A percentile compares a stretch with the other conserved stretches of the same genome.
phyloP scores from a whole-genome alignment of 2,329 filamentous ascomycete species.

The Monosporascus ibericus region DNA sequence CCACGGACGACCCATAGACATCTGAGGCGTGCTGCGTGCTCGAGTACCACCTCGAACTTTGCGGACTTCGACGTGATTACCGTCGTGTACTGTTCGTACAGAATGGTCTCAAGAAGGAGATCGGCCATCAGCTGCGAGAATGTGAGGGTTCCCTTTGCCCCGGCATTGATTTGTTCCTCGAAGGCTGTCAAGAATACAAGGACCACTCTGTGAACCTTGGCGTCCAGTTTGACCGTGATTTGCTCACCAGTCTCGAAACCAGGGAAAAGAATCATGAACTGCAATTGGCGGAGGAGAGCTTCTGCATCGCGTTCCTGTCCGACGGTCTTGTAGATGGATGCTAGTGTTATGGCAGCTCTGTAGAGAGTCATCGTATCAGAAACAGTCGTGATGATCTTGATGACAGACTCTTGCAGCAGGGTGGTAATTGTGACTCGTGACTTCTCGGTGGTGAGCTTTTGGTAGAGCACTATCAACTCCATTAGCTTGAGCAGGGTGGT shows the following conservation, averaged over 20 bases:
- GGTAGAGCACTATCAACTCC: constrained; percentile 36
- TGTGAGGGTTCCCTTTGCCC: constrained; percentile 22
- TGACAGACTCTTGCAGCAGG: constrained; percentile 33
- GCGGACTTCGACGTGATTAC: constrained; percentile 18
- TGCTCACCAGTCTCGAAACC: constrained; percentile 24
- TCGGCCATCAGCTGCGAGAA: constrained; percentile 37
- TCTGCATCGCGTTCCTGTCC: constrained; percentile 33
- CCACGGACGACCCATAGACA: constrained; percentile 27
- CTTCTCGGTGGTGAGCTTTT: constrained; percentile 31
- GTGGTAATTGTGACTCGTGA: constrained; percentile 29
- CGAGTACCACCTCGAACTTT: constrained; percentile 26
- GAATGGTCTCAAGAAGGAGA: constrained; percentile 30
- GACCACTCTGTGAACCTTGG: constrained; percentile 28
- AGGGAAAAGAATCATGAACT: constrained; percentile 43
- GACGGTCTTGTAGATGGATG: constrained; percentile 37
- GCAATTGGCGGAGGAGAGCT: constrained; percentile 41
- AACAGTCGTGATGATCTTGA: constrained; percentile 32
- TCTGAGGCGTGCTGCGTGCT: constrained; percentile 33
- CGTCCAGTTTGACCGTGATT: constrained; percentile 31
- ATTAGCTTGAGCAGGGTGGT: constrained; percentile 36
- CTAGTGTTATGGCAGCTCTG: constrained; percentile 39
- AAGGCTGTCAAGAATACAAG: constrained; percentile 41
- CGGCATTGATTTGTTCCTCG: constrained; percentile 32
- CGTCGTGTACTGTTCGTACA: constrained; percentile 30
- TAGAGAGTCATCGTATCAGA: constrained; percentile 39